These are phyloP conservation scores for Entomortierella chlamydospora DNA, from an alignment of 192 early-diverging fungal species.

Conservation along the genomic window DNA sequence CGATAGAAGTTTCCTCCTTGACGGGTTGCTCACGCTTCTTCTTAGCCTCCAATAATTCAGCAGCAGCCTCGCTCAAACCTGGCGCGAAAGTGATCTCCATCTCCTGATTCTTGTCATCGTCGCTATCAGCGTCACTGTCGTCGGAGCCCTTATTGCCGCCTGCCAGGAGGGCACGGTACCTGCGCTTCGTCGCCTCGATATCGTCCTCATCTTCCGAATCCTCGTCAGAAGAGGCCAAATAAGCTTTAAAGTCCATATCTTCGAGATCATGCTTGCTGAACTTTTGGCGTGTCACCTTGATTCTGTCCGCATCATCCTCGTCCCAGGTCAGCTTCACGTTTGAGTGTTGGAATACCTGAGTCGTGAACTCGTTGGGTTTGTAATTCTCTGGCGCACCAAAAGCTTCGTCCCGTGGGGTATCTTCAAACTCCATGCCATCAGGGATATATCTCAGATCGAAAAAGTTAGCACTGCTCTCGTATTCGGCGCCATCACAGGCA, in stretches of 20 bases:
- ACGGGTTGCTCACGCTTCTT: slow-evolving; percentile 57
- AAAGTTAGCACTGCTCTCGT: slow-evolving; percentile 89
- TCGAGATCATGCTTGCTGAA: slow-evolving; percentile 92
- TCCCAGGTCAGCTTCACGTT: slow-evolving; percentile 98
- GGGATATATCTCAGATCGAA: slow-evolving; percentile 96
- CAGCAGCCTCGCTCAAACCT: slow-evolving; percentile 82
- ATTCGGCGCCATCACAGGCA: slow-evolving; percentile 92
- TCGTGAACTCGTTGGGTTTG: slow-evolving; percentile 77
- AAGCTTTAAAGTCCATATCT: slow-evolving; percentile 91
- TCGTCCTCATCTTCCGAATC: slow-evolving; percentile 73
- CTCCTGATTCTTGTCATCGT: slow-evolving; percentile 69
- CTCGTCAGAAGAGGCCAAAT: slow-evolving; percentile 81
- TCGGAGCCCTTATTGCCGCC: slow-evolving; percentile 44
- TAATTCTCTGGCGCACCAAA: slow-evolving; percentile 73
- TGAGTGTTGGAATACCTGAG: slow-evolving; percentile 89
- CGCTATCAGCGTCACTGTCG: slow-evolving; percentile 50
- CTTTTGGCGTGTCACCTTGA: slow-evolving; percentile 79
- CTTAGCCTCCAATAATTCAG: slow-evolving; percentile 66
- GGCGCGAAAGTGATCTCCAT: slow-evolving; percentile 98
- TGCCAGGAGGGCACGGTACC: slow-evolving; percentile 62
- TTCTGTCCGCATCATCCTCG: slow-evolving; percentile 88
- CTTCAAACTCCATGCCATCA: slow-evolving; percentile 89
- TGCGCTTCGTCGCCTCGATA: slow-evolving; percentile 56
- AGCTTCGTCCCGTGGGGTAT: slow-evolving; percentile 71
- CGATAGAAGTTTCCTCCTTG: slow-evolving; percentile 88